Evolutionary conservation across 805 yeast genomes (phyloP).

Genomic region (Myxozyma kluyveri): DNA sequence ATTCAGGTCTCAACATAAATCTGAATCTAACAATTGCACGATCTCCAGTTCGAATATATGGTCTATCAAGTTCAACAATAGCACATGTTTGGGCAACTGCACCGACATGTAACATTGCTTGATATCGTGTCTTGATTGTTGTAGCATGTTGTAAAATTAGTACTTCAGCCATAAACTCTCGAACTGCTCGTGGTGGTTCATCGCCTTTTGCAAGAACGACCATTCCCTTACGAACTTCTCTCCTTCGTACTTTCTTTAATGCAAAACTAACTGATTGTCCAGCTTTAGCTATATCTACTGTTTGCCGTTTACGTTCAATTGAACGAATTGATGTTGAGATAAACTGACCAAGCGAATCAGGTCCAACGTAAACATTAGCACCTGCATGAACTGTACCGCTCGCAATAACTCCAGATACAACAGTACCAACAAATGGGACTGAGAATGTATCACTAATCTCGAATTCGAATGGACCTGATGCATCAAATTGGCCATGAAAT

Average conservation of each 20-base stretch:
- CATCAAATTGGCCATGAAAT: slow-evolving; percentile 25
- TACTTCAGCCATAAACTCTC: slow-evolving; percentile 29
- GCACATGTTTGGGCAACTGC: slow-evolving; percentile 29
- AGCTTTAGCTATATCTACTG: slow-evolving; percentile 26
- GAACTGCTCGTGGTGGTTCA: slow-evolving; percentile 19
- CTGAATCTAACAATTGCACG: slow-evolving; percentile 27
- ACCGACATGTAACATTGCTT: slow-evolving; percentile 31
- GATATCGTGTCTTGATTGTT: slow-evolving; percentile 26
- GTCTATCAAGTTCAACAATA: slow-evolving; percentile 26
- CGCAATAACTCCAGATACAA: slow-evolving; percentile 26
- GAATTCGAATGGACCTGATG: slow-evolving; percentile 21
- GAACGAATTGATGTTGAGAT: slow-evolving; percentile 19
- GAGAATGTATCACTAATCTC: slow-evolving; percentile 30
- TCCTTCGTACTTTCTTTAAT: slow-evolving; percentile 22
- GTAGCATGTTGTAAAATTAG: slow-evolving; percentile 30
- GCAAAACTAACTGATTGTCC: slow-evolving; percentile 30
- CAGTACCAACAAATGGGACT: slow-evolving; percentile 31
- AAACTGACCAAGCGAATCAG: slow-evolving; percentile 30
- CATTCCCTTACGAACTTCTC: slow-evolving; percentile 30
- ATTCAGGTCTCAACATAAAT: slow-evolving; percentile 27
- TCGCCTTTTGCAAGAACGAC: slow-evolving; percentile 16
- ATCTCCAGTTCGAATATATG: slow-evolving; percentile 30
- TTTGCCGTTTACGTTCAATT: slow-evolving; percentile 29
- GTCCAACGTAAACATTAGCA: slow-evolving; percentile 27
- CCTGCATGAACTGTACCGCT: slow-evolving; percentile 25